Conservation (phyloP, 108 stramenopile species). For the Fragilaria crotonensis region DNA sequence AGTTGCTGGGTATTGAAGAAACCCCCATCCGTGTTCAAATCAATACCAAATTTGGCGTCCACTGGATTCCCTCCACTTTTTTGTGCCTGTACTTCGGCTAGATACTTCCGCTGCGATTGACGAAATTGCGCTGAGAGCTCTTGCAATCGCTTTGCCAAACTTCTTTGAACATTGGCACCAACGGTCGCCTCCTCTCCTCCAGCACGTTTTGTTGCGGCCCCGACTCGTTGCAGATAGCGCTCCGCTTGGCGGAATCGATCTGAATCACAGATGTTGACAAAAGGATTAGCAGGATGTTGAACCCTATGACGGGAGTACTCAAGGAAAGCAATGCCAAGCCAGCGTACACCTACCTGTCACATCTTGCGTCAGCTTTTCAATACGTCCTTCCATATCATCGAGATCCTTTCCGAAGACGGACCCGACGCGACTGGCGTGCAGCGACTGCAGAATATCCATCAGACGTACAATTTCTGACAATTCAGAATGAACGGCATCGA, state of each 20-base stretch:
- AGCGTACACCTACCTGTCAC: background rate
- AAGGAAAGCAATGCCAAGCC: too few species aligned
- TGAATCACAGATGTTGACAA: too few species aligned
- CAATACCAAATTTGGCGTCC: slow-evolving; percentile 68
- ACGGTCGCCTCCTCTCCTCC: slow-evolving; percentile 82
- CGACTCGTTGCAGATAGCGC: slow-evolving; percentile 65
- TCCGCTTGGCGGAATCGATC: slow-evolving; percentile 88
- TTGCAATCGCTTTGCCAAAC: slow-evolving; percentile 92
- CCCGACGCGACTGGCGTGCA: slow-evolving; percentile 91
- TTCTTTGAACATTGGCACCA: slow-evolving; percentile 83
- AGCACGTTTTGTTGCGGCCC: slow-evolving; percentile 62
- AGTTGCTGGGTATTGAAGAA: slow-evolving; percentile 74
- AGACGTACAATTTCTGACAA: slow-evolving; percentile 70
- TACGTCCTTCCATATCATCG: slow-evolving; percentile 81
- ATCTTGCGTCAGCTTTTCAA: slow-evolving; percentile 79
- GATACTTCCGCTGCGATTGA: slow-evolving; percentile 90
- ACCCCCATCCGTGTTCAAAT: slow-evolving; percentile 44
- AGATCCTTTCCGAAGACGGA: slow-evolving; percentile 83
- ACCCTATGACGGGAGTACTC: too few species aligned
- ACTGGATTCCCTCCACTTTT: slow-evolving; percentile 63
- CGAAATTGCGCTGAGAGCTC: slow-evolving; percentile 86
- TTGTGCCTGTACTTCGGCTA: slow-evolving; percentile 86
- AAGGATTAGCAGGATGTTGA: too few species aligned
- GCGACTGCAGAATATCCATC: slow-evolving; percentile 74
- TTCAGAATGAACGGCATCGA: slow-evolving; percentile 69